Evolutionary conservation across 2,329 filamentous ascomycete genomes (phyloP).

Genomic region (Westerdykella aurantiaca): DNA sequence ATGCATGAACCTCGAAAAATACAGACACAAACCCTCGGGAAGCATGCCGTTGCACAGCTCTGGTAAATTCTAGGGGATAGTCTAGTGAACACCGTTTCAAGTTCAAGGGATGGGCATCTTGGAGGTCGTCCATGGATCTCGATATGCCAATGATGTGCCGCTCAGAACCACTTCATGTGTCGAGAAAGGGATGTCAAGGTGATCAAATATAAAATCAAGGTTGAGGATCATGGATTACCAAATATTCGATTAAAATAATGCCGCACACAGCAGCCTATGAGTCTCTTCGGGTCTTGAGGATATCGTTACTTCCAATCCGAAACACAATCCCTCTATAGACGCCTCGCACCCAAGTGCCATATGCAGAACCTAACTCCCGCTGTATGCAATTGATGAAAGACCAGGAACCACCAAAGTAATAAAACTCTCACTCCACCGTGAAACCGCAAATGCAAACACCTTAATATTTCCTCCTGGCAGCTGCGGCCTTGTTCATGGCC

Average conservation of each 20-base stretch:
- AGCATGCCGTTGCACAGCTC: too few species aligned
- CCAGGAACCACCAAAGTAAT: not conserved
- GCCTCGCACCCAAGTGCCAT: not conserved
- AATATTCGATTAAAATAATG: not conserved
- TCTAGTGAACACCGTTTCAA: too few species aligned
- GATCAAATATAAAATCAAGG: too few species aligned
- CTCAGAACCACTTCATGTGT: too few species aligned
- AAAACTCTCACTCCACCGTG: not conserved
- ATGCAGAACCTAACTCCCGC: not conserved
- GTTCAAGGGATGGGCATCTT: too few species aligned
- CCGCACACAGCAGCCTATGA: not conserved
- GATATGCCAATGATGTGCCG: too few species aligned
- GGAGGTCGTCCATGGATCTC: too few species aligned
- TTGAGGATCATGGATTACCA: not conserved
- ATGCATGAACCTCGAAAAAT: too few species aligned
- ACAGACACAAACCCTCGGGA: too few species aligned
- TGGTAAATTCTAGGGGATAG: too few species aligned
- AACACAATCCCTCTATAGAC: not conserved
- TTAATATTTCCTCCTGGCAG: constrained; percentile 28
- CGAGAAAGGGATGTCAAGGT: too few species aligned
- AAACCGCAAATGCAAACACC: constrained; percentile 1
- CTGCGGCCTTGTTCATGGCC: constrained; percentile 25
- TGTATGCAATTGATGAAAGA: not conserved
- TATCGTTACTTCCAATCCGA: not conserved
- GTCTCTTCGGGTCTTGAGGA: not conserved